Evolutionary conservation across 2,329 filamentous ascomycete species (phyloP).

Genomic region (Mycocentrospora acerina): DNA sequence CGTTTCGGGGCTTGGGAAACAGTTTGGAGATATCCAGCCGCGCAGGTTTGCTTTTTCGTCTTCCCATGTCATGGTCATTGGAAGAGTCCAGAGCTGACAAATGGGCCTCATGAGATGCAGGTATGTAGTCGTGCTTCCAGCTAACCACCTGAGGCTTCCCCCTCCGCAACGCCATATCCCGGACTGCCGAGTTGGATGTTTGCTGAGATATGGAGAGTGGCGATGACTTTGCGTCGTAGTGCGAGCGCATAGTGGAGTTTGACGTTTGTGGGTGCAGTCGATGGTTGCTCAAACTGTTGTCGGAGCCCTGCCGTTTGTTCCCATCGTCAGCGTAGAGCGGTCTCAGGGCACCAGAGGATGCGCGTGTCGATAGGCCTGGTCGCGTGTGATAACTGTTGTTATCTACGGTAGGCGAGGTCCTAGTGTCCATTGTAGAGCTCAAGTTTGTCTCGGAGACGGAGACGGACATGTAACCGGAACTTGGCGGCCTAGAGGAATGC

Average conservation of each 20-base stretch:
- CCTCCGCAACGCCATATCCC: constrained; percentile 47
- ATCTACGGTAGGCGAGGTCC: constrained; percentile 21
- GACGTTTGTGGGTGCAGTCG: constrained; percentile 37
- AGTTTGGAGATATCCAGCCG: constrained; percentile 46
- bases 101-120: too few species aligned
- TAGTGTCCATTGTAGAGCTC: constrained; percentile 27
- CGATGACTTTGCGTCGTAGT: constrained; percentile 46
- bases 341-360: constrained; percentile 40
- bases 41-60: constrained; percentile 38
- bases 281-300: constrained; percentile 31
- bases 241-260: constrained; percentile 44
- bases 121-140: constrained; percentile 6
- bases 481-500: constrained; percentile 16
- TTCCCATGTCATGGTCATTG: constrained; percentile 21
- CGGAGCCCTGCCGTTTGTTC: constrained; percentile 27
- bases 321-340: constrained; percentile 22
- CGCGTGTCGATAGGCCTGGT: constrained; percentile 29
- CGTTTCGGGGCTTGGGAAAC: constrained; percentile 41
- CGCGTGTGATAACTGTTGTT: constrained; percentile 16
- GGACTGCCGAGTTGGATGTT: constrained; percentile 47
- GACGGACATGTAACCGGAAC: constrained; percentile 35
- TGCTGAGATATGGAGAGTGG: constrained; percentile 48
- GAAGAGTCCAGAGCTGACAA: constrained; percentile 1
- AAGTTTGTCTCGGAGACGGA: constrained; percentile 34
- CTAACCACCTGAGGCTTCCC: constrained; percentile 33